Percentiles rank a stretch among this genome's conserved stretches.
phyloP scores from a whole-genome alignment of 257 asterid genomes.

The Agastache rugosa region DNA sequence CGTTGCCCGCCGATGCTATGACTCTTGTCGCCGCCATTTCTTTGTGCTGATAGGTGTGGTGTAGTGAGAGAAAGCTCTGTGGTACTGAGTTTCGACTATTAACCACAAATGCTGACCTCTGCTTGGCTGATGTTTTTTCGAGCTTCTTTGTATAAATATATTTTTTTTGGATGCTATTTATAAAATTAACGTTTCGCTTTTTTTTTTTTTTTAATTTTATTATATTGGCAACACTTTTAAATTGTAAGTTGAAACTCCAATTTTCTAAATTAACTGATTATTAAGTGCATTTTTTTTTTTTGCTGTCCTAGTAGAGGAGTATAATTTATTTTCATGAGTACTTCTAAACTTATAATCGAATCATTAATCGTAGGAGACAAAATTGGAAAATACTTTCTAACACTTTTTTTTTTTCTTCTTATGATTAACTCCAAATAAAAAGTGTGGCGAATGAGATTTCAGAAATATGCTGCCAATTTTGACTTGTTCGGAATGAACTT shows the following conservation, averaged over 20 bases:
- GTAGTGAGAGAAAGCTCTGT: conserved; percentile 11
- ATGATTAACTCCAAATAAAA: not conserved
- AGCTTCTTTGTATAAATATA: not conserved
- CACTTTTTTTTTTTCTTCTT: too few species aligned
- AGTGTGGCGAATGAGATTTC: not conserved
- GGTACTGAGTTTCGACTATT: conserved; percentile 34
- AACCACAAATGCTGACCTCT: conserved; percentile 35
- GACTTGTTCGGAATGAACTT: not conserved
- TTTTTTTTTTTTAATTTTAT: too few species aligned
- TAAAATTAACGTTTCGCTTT: too few species aligned
- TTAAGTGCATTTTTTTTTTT: not conserved
- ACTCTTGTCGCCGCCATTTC: conserved; percentile 82
- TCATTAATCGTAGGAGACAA: too few species aligned
- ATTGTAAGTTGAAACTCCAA: not conserved
- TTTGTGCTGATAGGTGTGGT: not conserved
- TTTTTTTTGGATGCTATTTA: too few species aligned
- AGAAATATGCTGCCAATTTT: not conserved
- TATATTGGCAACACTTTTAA: not conserved
- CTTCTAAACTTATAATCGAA: not conserved
- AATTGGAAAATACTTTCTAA: too few species aligned
- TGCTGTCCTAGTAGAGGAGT: too few species aligned
- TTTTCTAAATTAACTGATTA: not conserved
- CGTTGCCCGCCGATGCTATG: conserved; percentile 59
- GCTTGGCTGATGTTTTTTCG: conserved; percentile 31
- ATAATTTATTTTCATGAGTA: not conserved